Conservation (phyloP, 2,329 filamentous ascomycete genomes). For the Pseudogymnoascus sp. region DNA sequence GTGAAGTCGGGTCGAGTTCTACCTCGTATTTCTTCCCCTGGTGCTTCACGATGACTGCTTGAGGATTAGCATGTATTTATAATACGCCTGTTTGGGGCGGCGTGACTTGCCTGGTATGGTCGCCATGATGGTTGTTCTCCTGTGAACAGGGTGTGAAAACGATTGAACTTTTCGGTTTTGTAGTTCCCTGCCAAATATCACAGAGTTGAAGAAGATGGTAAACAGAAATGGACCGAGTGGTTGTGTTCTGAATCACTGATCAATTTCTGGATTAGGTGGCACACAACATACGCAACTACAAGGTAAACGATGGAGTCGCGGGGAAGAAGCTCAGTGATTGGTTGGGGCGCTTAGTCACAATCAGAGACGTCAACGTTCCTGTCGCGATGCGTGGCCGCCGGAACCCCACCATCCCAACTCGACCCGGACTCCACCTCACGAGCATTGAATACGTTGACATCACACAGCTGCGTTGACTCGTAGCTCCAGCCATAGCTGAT, state of each 20-base stretch:
- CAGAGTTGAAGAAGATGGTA: neutral
- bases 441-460: slow-evolving; percentile 8
- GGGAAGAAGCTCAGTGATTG: slow-evolving; percentile 7
- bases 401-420: slow-evolving; percentile 7
- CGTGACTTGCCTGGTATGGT: slow-evolving; percentile 26
- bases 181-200: neutral
- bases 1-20: slow-evolving; percentile 75
- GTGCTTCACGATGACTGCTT: slow-evolving; percentile 81
- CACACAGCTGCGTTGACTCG: neutral
- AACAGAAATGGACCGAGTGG: neutral
- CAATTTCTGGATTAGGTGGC: slow-evolving; percentile 5
- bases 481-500: slow-evolving; percentile 6
- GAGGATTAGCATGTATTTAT: slow-evolving; percentile 14
- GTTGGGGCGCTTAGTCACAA: slow-evolving; percentile 4
- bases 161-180: neutral
- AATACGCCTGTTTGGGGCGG: neutral
- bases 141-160: neutral
- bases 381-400: slow-evolving; percentile 6
- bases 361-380: slow-evolving; percentile 7
- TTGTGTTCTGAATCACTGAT: slow-evolving; percentile 5
- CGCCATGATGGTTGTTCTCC: slow-evolving; percentile 21
- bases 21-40: slow-evolving; percentile 92
- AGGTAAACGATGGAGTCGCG: slow-evolving; percentile 6
- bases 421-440: slow-evolving; percentile 3
- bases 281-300: slow-evolving; percentile 1